Base-by-base conservation (phyloP, 192 early-diverging fungal species). In the Backusella tuberculispora region DNA sequence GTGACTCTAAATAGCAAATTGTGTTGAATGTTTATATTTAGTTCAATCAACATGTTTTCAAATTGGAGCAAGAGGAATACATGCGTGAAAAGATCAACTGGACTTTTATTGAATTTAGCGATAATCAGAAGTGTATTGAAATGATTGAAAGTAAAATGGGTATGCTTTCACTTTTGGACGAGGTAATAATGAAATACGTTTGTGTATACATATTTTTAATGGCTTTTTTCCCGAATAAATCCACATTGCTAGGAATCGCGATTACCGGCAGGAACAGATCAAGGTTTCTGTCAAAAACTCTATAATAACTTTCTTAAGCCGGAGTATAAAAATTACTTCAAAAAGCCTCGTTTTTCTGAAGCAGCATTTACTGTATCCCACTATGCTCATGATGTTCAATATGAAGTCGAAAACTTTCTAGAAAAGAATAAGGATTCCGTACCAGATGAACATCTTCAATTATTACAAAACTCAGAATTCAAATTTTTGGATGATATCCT, bases 341-440 rank as follows among this genome's bases (percentile, higher is more conserved):
- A 92, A 53, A 96, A 96, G 80, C 98, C 97, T 63, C 86, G 95
- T 14, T 98, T 98, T 75, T 94, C 94, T 34, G 91, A 94, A 72
- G 78, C 81, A 26, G 89, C 91, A 7, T 99, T 99, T 74, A 97
- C 95, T 12, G 90, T 99, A 78, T 91, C 90, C 72, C 98, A 99
- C 86, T 99, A 98, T 80, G 98, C 98, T 41, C 88, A 91, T 76
- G 95, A 95, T 80, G 98, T 99, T 41, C 88, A 88, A 21, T 99
- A 99, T 74, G 95, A 97, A 76, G 89, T 93, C 44, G 97, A 96
- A 13, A 94, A 94, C n/a, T 99, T 99, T 80, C 86, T 99, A 65
- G 98, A 99, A 78, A 99, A 99, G 86, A 99, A 99, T 85, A 94
- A 93, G 82, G 98, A 99, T 83, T 97, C 97, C n/a, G 95, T 99